phyloP scores from a whole-genome alignment of 1,284 basidiomycete genomes.

The Ustilago xerochloae region DNA sequence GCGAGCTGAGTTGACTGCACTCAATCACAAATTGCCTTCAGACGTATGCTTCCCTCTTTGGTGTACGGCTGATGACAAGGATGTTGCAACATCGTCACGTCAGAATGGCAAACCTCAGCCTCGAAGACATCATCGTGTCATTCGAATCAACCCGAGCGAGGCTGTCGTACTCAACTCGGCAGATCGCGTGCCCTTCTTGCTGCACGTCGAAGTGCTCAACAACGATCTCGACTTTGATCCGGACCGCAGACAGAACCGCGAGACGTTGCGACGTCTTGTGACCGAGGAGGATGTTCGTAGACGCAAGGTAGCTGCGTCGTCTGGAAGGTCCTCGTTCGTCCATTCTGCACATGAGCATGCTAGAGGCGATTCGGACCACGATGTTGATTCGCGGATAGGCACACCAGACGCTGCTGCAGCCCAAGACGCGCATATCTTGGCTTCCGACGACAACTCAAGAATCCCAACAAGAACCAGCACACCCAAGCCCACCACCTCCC shows the following conservation, averaged over 20 bases:
- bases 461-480: conserved; percentile 10
- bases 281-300: conserved; percentile 75
- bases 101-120: conserved; percentile 5
- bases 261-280: conserved; percentile 84
- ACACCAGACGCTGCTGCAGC: conserved; percentile 10
- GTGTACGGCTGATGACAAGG: conserved; percentile 73
- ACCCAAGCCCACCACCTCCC: conserved; percentile 20
- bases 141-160: conserved; percentile 96
- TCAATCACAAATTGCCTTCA: conserved; percentile 91
- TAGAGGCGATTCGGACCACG: conserved; percentile 4
- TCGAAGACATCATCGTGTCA: conserved; percentile 85
- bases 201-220: conserved; percentile 90
- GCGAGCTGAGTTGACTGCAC: conserved; percentile 90
- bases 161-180: conserved; percentile 98
- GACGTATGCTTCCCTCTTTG: conserved; percentile 97
- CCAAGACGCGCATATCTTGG: neutral
- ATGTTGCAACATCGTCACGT: conserved; percentile 5
- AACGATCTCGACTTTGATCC: conserved; percentile 96
- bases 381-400: conserved; percentile 3
- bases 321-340: conserved; percentile 24
- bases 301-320: conserved; percentile 49
- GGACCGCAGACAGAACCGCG: conserved; percentile 78
- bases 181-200: conserved; percentile 91
- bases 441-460: neutral
- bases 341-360: conserved; percentile 20